Percentiles rank a stretch among this genome's conserved stretches.
phyloP scores from a whole-genome alignment of 305 asterid species.

The Fraxinus dipetala region DNA sequence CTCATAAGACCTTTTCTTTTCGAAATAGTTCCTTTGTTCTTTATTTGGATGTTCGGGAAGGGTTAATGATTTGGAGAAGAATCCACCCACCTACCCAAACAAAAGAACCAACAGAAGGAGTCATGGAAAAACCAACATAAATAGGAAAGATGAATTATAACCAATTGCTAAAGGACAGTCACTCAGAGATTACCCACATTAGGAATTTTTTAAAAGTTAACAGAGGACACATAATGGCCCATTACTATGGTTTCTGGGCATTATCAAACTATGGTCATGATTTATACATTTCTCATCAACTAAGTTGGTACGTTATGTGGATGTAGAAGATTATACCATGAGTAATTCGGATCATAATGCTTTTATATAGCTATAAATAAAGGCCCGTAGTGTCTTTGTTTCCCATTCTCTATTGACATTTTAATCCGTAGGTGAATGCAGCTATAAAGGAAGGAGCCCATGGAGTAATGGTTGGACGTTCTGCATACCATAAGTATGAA shows the following conservation, averaged over 20 bases:
- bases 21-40: neutral
- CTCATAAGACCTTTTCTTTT: neutral
- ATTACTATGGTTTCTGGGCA: neutral
- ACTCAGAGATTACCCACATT: neutral
- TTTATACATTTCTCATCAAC: neutral
- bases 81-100: neutral
- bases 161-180: neutral
- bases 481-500: constrained; percentile 71
- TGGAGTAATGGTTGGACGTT: constrained; percentile 96
- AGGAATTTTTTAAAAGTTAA: neutral
- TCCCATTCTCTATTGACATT: constrained; percentile 12
- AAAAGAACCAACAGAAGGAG: neutral
- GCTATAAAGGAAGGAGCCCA: constrained; percentile 88
- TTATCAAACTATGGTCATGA: neutral
- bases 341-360: constrained; percentile 7
- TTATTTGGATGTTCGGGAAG: neutral
- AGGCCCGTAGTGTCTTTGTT: constrained; percentile 17
- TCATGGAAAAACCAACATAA: neutral
- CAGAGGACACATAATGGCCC: neutral
- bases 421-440: constrained; percentile 55
- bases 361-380: constrained; percentile 20
- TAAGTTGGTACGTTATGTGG: neutral
- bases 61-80: neutral
- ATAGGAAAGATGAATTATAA: neutral
- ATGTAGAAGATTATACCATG: neutral